Conservation (phyloP, 202 grass and related monocot species). For the Digitaria exilis region DNA sequence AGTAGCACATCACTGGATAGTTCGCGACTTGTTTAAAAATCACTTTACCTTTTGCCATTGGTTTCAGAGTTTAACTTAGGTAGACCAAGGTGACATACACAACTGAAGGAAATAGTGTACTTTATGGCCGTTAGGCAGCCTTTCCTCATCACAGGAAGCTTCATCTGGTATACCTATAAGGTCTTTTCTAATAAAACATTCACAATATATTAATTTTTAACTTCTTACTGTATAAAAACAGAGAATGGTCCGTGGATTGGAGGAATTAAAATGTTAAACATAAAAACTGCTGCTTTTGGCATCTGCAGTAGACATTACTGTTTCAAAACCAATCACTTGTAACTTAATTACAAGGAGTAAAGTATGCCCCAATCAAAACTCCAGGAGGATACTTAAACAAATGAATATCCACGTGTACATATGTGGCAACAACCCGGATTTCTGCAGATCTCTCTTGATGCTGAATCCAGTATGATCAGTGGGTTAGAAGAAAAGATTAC, state of each 20-base stretch:
- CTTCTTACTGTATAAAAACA: no score
- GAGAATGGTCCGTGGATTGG: neutral
- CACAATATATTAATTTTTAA: neutral
- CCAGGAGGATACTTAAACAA: neutral
- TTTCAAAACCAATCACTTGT: neutral
- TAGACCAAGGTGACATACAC: slow-evolving; percentile 23
- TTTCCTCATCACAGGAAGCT: slow-evolving; percentile 31
- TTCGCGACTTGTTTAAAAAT: neutral
- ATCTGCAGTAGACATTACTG: neutral
- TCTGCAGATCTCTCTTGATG: neutral
- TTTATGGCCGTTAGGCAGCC: slow-evolving; percentile 17
- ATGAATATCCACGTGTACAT: neutral
- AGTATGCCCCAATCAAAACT: neutral
- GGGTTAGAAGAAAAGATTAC: slow-evolving; percentile 20
- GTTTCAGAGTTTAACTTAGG: slow-evolving; percentile 16
- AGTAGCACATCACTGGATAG: neutral
- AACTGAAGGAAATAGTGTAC: neutral
- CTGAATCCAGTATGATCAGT: slow-evolving; percentile 16
- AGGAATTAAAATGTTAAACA: neutral
- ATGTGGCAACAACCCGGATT: neutral
- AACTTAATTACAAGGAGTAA: neutral
- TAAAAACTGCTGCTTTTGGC: neutral
- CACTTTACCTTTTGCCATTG: neutral
- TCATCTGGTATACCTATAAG: slow-evolving; percentile 26
- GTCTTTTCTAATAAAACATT: neutral